Percentiles rank a stretch among this genome's conserved stretches.
These are phyloP conservation scores for Colletotrichum musae DNA, from an alignment of 2,329 filamentous ascomycete genomes.

Conservation along the genomic window DNA sequence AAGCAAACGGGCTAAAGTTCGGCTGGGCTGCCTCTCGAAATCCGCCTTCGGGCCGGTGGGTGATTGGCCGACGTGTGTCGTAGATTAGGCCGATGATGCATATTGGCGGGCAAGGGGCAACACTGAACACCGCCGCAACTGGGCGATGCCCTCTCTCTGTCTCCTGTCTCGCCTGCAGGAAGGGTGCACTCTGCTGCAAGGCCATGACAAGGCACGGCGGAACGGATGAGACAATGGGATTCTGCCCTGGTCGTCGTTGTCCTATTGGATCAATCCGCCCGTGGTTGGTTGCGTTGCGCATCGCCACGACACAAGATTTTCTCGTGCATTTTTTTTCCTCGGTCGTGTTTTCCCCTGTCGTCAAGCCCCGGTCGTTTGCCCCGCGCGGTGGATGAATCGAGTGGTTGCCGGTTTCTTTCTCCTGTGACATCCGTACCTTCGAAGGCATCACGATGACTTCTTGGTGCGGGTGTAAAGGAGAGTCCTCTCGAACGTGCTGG, in stretches of 20 bases:
- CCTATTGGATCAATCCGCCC: constrained; percentile 2
- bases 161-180: constrained; percentile 25
- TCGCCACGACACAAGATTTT: neutral
- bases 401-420: neutral
- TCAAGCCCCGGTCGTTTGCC: neutral
- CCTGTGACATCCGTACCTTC: too few species aligned
- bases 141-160: constrained; percentile 4
- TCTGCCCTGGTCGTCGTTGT: neutral
- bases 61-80: constrained; percentile 6
- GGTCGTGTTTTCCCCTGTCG: neutral
- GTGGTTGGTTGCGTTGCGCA: neutral
- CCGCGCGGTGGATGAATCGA: neutral
- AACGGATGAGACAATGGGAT: constrained; percentile 11
- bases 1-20: constrained; percentile 5
- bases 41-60: neutral
- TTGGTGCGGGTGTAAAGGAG: neutral
- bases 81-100: constrained; percentile 7
- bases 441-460: neutral
- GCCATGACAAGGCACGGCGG: constrained; percentile 5
- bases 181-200: constrained; percentile 30
- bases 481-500: constrained; percentile 26
- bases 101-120: constrained; percentile 1
- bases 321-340: neutral
- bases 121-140: too few species aligned
- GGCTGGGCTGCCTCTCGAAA: constrained; percentile 20